Evolutionary conservation across 768 basidiomycete species (phyloP), one percentile per base, ranked within the genome.

Genomic region (Trametes maxima): DNA sequence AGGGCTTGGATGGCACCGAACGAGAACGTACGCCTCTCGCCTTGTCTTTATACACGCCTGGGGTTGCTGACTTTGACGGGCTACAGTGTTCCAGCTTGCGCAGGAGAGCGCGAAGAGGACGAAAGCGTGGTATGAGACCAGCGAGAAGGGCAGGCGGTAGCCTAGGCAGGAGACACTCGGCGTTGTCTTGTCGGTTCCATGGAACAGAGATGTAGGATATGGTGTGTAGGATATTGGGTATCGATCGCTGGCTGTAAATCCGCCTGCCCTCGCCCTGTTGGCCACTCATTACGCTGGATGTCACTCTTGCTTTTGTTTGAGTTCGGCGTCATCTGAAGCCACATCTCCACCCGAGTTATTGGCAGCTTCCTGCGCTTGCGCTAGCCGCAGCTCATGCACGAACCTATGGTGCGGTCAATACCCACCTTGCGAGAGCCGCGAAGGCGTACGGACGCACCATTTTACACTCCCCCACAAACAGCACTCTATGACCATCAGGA

Each of bases 1-100:
- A 96, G 72, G 95, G 95, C 1, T 82, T 98, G 61, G 95, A 98
- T 57, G 86, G 84, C n/a, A 92, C 92, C 14, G 95, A 98, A 72
- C 83, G 95, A 64, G 94, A 96, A 79, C 67, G 95, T 96, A 71
- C 80, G 87, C 79, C n/a, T 46, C 19, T n/a, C 22, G 2, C 40
- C 17, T 22, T 13, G 6, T 1, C 17, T 8, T 24, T 51, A 52
- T 44, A 7, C n/a, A 3, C 21, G 21, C 11, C 22, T 13, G 45
- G 45, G 21, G 8, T 13, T 24, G 45, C 6, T 22, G 21, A 13
- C 11, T 13, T 13, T 24, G 45, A 22, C 24, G 45, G 21, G n/a
- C 8, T 19, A 28, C 62, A 97, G 95, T 97, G 59, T 97, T 96
- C 73, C 76, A 84, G 12, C 76, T 93, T 63, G 94, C 92, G 16